These are phyloP conservation scores for Dothideomycetes sp. DNA, from an alignment of 2,329 filamentous ascomycete genomes.

Conservation along the genomic window DNA sequence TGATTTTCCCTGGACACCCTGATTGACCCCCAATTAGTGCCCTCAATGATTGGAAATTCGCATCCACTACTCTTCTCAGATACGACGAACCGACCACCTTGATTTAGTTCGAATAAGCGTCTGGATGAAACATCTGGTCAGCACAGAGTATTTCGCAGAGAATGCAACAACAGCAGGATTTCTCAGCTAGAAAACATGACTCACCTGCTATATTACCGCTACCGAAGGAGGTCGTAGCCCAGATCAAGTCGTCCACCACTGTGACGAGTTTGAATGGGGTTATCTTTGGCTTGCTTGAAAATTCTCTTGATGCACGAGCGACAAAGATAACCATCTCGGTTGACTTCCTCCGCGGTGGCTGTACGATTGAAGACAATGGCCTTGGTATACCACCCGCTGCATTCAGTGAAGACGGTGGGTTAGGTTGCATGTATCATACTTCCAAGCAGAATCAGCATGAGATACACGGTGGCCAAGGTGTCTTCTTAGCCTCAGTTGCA, in stretches of 20 bases:
- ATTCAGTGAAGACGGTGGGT: conserved; percentile 59
- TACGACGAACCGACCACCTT: too few species aligned
- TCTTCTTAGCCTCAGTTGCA: conserved; percentile 68
- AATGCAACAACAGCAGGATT: too few species aligned
- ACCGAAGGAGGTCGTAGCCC: conserved; percentile 60
- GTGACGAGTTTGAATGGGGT: conserved; percentile 68
- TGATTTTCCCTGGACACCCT: too few species aligned
- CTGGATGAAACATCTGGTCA: too few species aligned
- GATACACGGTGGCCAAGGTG: conserved; percentile 59
- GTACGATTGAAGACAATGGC: conserved; percentile 77
- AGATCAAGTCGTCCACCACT: conserved; percentile 75
- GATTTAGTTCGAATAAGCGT: too few species aligned
- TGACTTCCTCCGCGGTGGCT: conserved; percentile 67
- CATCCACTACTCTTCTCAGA: too few species aligned
- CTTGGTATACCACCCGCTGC: conserved; percentile 64
- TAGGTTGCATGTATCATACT: conserved; percentile 61
- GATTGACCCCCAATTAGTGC: too few species aligned
- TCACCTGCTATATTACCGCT: conserved; percentile 37
- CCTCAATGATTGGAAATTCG: too few species aligned
- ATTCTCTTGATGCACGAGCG: conserved; percentile 73
- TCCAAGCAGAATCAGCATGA: conserved; percentile 52
- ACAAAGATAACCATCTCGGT: conserved; percentile 59
- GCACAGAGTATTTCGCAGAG: too few species aligned
- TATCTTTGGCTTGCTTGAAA: conserved; percentile 64
- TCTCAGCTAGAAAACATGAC: too few species aligned